These are phyloP conservation scores for Fusarium metavorans DNA, from an alignment of 2,329 filamentous ascomycete species.

Conservation along the genomic window DNA sequence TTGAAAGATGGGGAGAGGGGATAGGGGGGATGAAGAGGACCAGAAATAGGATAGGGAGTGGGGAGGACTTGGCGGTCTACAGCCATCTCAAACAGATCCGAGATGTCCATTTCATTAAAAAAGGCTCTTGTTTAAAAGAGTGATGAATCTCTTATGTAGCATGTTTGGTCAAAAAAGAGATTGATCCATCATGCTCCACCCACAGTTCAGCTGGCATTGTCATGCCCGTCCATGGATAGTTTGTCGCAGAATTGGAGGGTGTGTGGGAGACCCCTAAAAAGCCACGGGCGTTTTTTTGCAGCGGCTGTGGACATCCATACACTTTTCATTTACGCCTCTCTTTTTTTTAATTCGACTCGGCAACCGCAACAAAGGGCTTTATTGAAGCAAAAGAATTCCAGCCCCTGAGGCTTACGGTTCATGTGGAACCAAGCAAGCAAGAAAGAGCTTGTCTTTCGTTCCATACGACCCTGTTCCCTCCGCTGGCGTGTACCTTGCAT, in stretches of 20 bases:
- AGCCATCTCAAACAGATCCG: slow-evolving; percentile 29
- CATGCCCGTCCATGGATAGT: neutral
- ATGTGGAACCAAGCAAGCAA: slow-evolving; percentile 14
- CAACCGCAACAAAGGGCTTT: slow-evolving; percentile 4
- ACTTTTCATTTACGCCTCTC: slow-evolving; percentile 10
- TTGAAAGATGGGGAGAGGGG: neutral
- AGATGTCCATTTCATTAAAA: slow-evolving; percentile 28
- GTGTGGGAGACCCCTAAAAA: slow-evolving; percentile 19
- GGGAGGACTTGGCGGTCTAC: neutral
- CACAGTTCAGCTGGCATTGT: slow-evolving; percentile 9
- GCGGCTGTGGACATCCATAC: neutral
- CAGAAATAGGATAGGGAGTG: slow-evolving; percentile 1
- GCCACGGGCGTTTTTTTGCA: slow-evolving; percentile 9
- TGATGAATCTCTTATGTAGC: neutral
- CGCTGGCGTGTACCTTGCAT: slow-evolving; percentile 35
- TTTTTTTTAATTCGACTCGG: neutral
- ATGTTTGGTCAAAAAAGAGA: neutral
- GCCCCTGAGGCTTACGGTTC: slow-evolving; percentile 26
- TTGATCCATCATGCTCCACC: neutral
- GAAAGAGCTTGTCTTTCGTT: neutral
- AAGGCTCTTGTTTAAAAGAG: neutral
- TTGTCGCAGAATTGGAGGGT: neutral
- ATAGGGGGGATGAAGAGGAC: neutral
- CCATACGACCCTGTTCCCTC: neutral
- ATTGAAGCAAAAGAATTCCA: neutral